phyloP scores from a whole-genome alignment of 2,329 filamentous ascomycete genomes.

The Hymenoscyphus fraxineus region DNA sequence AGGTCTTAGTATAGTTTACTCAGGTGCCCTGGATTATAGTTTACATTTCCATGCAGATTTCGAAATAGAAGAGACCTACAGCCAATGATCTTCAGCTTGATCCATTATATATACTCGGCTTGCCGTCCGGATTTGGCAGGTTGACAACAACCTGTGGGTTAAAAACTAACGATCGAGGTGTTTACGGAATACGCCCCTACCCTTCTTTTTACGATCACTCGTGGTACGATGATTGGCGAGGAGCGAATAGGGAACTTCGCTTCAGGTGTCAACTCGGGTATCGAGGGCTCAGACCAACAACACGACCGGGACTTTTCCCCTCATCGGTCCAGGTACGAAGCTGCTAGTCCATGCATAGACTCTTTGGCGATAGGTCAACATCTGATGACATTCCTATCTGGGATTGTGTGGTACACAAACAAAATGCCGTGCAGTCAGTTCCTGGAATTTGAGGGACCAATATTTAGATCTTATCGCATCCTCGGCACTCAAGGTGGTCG shows the following conservation, averaged over 20 bases:
- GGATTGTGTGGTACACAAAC: constrained; percentile 7
- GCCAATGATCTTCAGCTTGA: neutral
- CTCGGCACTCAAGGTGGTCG: constrained; percentile 17
- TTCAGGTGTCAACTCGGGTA: neutral
- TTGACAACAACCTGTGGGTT: constrained; percentile 5
- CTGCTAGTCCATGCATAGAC: neutral
- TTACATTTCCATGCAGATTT: neutral
- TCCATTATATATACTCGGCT: neutral
- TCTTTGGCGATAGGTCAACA: neutral
- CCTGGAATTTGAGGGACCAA: constrained; percentile 13
- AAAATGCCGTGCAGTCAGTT: constrained; percentile 15
- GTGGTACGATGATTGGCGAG: neutral
- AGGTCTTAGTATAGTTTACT: too few species aligned
- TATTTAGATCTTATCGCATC: constrained; percentile 3
- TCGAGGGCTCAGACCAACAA: neutral
- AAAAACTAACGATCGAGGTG: neutral
- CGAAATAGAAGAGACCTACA: neutral
- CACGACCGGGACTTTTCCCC: neutral
- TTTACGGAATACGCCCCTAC: neutral
- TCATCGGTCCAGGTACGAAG: constrained; percentile 1
- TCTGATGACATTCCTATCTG: constrained; percentile 21
- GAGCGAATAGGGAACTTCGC: neutral
- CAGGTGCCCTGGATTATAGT: too few species aligned
- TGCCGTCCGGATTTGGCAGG: constrained; percentile 2
- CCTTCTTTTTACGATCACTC: neutral